phyloP scores from a whole-genome alignment of 306 rosid species.

The cucumber (Cucumis sativus) region Cucumber_9930_V3 NC_026660.2:22941001-22941500 shows the following conservation, averaged over 20 bases:
- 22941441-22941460: neutral
- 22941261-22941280: conserved; percentile 48
- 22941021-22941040: conserved; percentile 5
- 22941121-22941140: conserved; percentile 26
- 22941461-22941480: conserved; percentile 12
- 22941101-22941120: conserved; percentile 65
- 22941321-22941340: conserved; percentile 32
- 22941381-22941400: conserved; percentile 13
- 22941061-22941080: conserved; percentile 56
- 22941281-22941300: conserved; percentile 48
- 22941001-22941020: neutral
- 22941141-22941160: conserved; percentile 33
- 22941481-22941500: conserved; percentile 29
- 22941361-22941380: conserved; percentile 39
- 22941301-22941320: conserved; percentile 37
- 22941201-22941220: neutral
- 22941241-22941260: conserved; percentile 37
- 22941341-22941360: conserved; percentile 51
- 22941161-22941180: neutral
- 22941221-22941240: conserved; percentile 37
- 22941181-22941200: neutral
- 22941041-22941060: conserved; percentile 4
- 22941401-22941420: conserved; percentile 11
- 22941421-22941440: conserved; percentile 17
- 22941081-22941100: conserved; percentile 84